Percentiles rank a stretch among this genome's conserved stretches.
These are phyloP conservation scores for Aspergillus coremiiformis DNA, from an alignment of 495 filamentous ascomycete genomes.

Conservation along the genomic window DNA sequence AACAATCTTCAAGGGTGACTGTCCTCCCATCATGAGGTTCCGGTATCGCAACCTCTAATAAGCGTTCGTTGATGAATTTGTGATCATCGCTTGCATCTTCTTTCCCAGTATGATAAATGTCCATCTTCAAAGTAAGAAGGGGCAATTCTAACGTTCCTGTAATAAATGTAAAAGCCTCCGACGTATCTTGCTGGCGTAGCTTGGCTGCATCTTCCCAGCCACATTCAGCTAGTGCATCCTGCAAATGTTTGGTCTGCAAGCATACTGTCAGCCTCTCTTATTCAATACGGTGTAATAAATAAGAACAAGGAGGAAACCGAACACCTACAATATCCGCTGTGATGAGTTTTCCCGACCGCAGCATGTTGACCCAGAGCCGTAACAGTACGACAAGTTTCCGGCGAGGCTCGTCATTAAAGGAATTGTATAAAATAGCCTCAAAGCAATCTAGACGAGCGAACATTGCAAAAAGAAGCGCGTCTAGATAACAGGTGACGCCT, in stretches of 20 bases:
- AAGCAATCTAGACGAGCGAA: slow-evolving; percentile 85
- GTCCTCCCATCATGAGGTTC: slow-evolving; percentile 51
- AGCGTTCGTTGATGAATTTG: slow-evolving; percentile 83
- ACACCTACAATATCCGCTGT: slow-evolving; percentile 70
- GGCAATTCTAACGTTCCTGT: slow-evolving; percentile 83
- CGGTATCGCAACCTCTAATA: slow-evolving; percentile 81
- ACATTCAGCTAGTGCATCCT: slow-evolving; percentile 75
- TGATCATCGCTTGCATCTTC: slow-evolving; percentile 81
- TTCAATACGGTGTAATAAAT: neutral
- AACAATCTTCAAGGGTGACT: slow-evolving; percentile 77
- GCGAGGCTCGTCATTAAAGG: slow-evolving; percentile 56
- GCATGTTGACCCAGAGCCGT: slow-evolving; percentile 87
- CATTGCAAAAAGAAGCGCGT: slow-evolving; percentile 93
- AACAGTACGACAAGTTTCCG: slow-evolving; percentile 65
- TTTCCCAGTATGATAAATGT: slow-evolving; percentile 84
- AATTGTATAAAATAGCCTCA: slow-evolving; percentile 77
- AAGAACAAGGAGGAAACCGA: too few species aligned
- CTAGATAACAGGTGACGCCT: slow-evolving; percentile 84
- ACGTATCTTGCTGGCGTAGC: slow-evolving; percentile 81
- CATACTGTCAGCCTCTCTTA: slow-evolving; percentile 23
- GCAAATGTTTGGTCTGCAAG: slow-evolving; percentile 68
- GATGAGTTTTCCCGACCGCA: slow-evolving; percentile 78
- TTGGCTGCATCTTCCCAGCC: slow-evolving; percentile 81
- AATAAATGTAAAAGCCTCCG: slow-evolving; percentile 92
- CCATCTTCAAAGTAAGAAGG: slow-evolving; percentile 85